A percentile compares a stretch with the other conserved stretches of the same genome.
phyloP scores from a whole-genome alignment of 768 basidiomycete genomes.

The Trametes sanguinea region DNA sequence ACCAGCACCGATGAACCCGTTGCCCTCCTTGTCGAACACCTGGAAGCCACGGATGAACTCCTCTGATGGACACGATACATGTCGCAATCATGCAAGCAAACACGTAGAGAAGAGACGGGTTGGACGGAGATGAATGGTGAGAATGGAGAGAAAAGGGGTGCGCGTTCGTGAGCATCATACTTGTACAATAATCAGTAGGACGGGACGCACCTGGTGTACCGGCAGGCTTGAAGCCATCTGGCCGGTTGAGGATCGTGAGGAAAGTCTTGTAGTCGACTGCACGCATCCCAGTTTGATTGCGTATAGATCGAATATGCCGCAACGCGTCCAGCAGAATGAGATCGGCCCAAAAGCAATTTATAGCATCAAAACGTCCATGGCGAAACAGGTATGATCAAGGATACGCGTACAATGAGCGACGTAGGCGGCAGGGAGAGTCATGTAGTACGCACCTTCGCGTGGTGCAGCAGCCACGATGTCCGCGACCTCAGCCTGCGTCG shows the following conservation, averaged over 20 bases:
- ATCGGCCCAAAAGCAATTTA: background rate
- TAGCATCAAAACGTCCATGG: background rate
- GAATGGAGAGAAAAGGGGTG: background rate
- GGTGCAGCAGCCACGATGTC: slow-evolving; percentile 76
- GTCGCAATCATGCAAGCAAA: background rate
- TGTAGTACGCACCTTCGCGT: slow-evolving; percentile 60
- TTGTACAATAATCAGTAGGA: background rate
- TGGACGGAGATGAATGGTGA: slow-evolving; percentile 1
- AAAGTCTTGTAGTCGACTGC: slow-evolving; percentile 93
- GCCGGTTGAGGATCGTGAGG: slow-evolving; percentile 86
- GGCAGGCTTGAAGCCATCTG: slow-evolving; percentile 96
- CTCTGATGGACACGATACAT: slow-evolving; percentile 50
- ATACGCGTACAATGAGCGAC: background rate
- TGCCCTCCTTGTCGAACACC: slow-evolving; percentile 96
- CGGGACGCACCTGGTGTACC: slow-evolving; percentile 79
- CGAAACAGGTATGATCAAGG: background rate
- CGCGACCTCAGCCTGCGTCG: slow-evolving; percentile 96
- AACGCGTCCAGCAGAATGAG: background rate
- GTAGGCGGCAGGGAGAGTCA: background rate
- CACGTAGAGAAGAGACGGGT: background rate
- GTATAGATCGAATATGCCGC: background rate
- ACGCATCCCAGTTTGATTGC: background rate
- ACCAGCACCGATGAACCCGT: slow-evolving; percentile 88
- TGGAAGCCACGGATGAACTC: slow-evolving; percentile 99
- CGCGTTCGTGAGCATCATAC: background rate